Percentiles rank a stretch among this genome's conserved stretches.
Conservation (phyloP, 352 stramenopile species). For the Bremia lactucae region DNA sequence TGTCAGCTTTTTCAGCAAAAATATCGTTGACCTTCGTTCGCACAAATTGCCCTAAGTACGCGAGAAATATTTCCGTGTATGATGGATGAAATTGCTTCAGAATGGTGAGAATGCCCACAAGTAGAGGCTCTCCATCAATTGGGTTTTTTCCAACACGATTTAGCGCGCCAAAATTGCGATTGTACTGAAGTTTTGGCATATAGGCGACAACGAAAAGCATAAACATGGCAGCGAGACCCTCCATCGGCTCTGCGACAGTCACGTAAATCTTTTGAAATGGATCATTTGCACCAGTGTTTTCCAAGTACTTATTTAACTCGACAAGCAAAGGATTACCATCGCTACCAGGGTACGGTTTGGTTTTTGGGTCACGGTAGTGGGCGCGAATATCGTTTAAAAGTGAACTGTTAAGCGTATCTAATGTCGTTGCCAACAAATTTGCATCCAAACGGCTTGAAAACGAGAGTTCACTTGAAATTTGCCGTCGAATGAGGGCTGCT, state of each 20-base stretch:
- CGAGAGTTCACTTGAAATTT: conserved; percentile 88
- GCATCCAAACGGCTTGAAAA: conserved; percentile 86
- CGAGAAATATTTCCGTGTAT: conserved; percentile 88
- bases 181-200: conserved; percentile 90
- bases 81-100: conserved; percentile 93
- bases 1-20: conserved; percentile 42
- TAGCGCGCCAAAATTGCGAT: conserved; percentile 85
- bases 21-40: conserved; percentile 82
- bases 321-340: conserved; percentile 79
- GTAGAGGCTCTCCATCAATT: conserved; percentile 87
- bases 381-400: conserved; percentile 83
- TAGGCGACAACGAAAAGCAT: conserved; percentile 90
- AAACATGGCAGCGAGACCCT: conserved; percentile 84
- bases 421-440: conserved; percentile 81
- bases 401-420: conserved; percentile 87
- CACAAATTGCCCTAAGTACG: conserved; percentile 90
- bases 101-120: conserved; percentile 86
- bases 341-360: conserved; percentile 64
- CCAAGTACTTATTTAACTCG: conserved; percentile 87
- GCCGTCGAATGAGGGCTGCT: conserved; percentile 86
- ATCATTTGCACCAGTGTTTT: conserved; percentile 87
- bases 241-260: conserved; percentile 83
- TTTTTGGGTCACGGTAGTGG: conserved; percentile 79
- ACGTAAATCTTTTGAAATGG: conserved; percentile 93
- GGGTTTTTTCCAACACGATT: conserved; percentile 84